phyloP scores from a whole-genome alignment of 2,329 filamentous ascomycete species.

The Trichoderma asperellum region DNA sequence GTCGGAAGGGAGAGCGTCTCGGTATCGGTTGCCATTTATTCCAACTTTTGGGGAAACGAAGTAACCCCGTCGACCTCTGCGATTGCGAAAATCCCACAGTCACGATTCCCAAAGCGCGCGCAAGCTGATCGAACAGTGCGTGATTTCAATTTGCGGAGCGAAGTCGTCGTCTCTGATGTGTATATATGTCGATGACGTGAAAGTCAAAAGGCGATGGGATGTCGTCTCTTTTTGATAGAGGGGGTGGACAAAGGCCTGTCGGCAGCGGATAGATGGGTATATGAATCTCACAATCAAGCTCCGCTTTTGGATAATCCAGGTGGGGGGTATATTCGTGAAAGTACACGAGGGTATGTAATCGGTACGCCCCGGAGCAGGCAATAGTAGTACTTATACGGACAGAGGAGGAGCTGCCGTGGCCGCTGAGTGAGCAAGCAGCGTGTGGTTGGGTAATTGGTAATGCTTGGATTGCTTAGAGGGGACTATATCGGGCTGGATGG shows the following conservation, averaged over 20 bases:
- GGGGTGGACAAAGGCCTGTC: constrained; percentile 16
- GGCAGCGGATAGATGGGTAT: constrained; percentile 23
- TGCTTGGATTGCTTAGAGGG: constrained; percentile 12
- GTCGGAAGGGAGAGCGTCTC: constrained; percentile 41
- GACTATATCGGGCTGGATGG: constrained; percentile 6
- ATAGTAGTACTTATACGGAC: constrained; percentile 12
- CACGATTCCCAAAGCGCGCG: neutral
- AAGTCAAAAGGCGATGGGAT: constrained; percentile 8
- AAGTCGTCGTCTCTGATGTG: neutral
- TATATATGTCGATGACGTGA: constrained; percentile 1
- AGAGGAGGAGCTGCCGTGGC: constrained; percentile 13
- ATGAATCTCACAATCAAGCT: constrained; percentile 27
- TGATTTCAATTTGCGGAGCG: neutral
- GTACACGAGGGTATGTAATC: constrained; percentile 19
- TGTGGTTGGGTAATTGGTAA: constrained; percentile 27
- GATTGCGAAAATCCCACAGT: neutral
- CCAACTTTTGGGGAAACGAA: neutral
- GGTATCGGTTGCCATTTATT: constrained; percentile 41
- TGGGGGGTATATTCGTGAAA: constrained; percentile 12
- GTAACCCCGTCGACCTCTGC: constrained; percentile 1
- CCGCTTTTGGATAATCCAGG: constrained; percentile 26
- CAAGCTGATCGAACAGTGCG: neutral
- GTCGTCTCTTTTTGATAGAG: constrained; percentile 23
- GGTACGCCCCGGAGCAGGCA: constrained; percentile 12
- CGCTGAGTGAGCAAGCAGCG: constrained; percentile 21